Evolutionary conservation across 345 rosid species (phyloP), one percentile per base, ranked within the genome.

Genomic region (Cardamine occulta): DNA sequence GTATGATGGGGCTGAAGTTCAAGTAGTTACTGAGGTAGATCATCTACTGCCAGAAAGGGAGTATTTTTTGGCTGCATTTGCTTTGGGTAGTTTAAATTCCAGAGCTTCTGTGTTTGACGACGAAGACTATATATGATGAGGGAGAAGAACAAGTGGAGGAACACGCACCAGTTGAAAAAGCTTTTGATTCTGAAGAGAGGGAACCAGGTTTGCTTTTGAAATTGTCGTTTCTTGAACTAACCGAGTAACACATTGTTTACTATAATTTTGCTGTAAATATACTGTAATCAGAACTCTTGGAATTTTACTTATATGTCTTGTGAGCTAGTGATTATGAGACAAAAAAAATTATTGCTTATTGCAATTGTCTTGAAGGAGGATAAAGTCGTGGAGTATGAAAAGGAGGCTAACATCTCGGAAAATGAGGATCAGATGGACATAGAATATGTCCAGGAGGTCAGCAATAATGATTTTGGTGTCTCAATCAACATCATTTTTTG

Each of bases 61-160:
- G 35, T 90, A 80, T 79, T 79, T 90, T 63, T 74, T 85, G 67
- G 79, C 91, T 40, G 80, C 79, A 61, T 78, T 85, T 77, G 74
- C 96, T 65, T 70, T 85, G 63, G 75, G 80, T 51, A 68, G 78
- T 66, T 51, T 87, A 83, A 78, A 74, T 32, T 80, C 82, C 61
- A 74, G 70, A 63, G 54, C 78, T 78, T 84, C 92, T 70, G 83
- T 85, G 15, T 90, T 87, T 78, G 96, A 87, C 35, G 90, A 94
- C 79, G 96, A 94, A 72, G 82, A 94, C 74, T 94, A n/a, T n/a
- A n/a, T n/a, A 94, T 74, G 98, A 91, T 34, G 96, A 94, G 76
- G 91, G 85, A 31, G 97, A 82, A 84, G 90, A 85, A 82, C 72
- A 71, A 68, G 89, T 83, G 63, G 82, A 84, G 74, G 82, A 85